phyloP scores from a whole-genome alignment of 2,329 filamentous ascomycete species.

The Purpureocillium lavendulum region DNA sequence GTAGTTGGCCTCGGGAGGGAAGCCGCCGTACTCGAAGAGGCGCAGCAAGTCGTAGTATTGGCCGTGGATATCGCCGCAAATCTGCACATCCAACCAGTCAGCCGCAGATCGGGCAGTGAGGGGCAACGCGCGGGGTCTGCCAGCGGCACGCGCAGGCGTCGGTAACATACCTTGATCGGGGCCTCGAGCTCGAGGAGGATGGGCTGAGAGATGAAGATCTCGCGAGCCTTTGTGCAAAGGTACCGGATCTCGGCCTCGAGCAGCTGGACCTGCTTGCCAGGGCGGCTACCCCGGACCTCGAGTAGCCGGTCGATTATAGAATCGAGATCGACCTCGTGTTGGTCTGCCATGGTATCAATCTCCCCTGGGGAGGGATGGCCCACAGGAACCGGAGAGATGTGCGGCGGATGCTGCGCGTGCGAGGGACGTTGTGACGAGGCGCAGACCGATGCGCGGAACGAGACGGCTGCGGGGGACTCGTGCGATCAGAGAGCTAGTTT shows the following conservation, averaged over 20 bases:
- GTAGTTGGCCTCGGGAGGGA: conserved; percentile 98
- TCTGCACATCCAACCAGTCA: conserved; percentile 46
- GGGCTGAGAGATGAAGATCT: conserved; percentile 99
- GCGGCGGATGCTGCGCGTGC: conserved; percentile 12
- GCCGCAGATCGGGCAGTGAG: conserved; percentile 3
- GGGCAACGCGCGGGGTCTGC: not conserved
- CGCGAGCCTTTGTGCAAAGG: conserved; percentile 95
- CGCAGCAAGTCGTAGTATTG: conserved; percentile 98
- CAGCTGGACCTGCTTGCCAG: conserved; percentile 96
- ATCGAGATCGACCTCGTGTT: conserved; percentile 92
- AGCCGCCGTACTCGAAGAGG: conserved; percentile 96
- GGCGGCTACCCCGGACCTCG: conserved; percentile 94
- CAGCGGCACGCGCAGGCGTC: not conserved
- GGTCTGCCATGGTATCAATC: conserved; percentile 47
- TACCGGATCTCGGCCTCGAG: conserved; percentile 93
- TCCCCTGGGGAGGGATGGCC: conserved; percentile 30
- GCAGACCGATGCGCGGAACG: conserved; percentile 19
- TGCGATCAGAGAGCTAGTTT: conserved; percentile 11
- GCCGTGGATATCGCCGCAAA: conserved; percentile 97
- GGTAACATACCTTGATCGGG: conserved; percentile 80
- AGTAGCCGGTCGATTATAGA: conserved; percentile 98
- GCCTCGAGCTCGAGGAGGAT: conserved; percentile 96
- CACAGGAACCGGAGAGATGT: conserved; percentile 20
- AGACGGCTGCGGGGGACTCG: conserved; percentile 18
- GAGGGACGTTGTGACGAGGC: conserved; percentile 12